These are phyloP conservation scores for Salix dunnii DNA, from an alignment of 345 rosid species.

Conservation along the genomic window DNA sequence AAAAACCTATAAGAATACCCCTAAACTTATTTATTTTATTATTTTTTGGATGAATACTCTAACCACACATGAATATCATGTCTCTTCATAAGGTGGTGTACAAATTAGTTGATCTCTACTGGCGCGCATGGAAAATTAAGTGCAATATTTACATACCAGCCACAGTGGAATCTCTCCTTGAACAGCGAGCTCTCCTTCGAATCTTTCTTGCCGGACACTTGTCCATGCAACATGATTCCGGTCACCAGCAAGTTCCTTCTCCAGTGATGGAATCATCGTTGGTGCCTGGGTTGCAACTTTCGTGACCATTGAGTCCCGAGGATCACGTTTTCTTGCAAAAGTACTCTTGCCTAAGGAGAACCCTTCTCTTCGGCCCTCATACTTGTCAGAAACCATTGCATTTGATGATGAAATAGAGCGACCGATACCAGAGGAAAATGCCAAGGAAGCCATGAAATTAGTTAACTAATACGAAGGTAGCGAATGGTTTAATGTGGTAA, in stretches of 20 bases:
- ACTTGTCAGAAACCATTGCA: constrained; percentile 19
- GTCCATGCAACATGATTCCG: constrained; percentile 74
- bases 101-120: too few relatives aligned
- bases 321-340: constrained; percentile 16
- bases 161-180: constrained; percentile 80
- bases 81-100: too few relatives aligned
- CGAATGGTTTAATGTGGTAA: not conserved
- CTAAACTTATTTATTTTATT: too few relatives aligned
- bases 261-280: constrained; percentile 25
- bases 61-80: too few relatives aligned
- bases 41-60: too few relatives aligned
- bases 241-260: constrained; percentile 16
- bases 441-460: constrained; percentile 44
- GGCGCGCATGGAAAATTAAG: not conserved
- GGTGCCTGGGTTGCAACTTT: constrained; percentile 35
- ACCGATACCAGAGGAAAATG: constrained; percentile 16
- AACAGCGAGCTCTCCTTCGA: constrained; percentile 81
- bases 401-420: constrained; percentile 22
- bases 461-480: not conserved
- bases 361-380: constrained; percentile 7
- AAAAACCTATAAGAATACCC: too few relatives aligned
- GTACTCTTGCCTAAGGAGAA: not conserved
- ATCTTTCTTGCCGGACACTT: constrained; percentile 66
- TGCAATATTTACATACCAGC: constrained; percentile 54
- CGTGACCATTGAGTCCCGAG: constrained; percentile 19